Evolutionary conservation across 2,329 filamentous ascomycete genomes (phyloP).

Genomic region (Colletotrichum sp.): DNA sequence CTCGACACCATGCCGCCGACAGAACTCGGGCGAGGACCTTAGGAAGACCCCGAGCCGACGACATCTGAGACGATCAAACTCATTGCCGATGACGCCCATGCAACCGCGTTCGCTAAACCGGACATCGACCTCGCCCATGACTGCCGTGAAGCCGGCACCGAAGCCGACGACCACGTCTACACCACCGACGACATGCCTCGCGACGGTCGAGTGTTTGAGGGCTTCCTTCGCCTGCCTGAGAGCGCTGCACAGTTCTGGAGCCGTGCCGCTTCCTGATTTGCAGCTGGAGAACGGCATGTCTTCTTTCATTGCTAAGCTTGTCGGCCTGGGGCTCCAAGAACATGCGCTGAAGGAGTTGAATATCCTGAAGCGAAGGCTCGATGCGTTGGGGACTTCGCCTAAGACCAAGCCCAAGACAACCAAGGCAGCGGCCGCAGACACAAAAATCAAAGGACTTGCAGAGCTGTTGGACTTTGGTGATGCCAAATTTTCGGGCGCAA

Average conservation of each 20-base stretch:
- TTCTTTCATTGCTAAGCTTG: constrained; percentile 69
- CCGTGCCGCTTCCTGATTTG: constrained; percentile 62
- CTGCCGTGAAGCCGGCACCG: constrained; percentile 34
- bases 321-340: constrained; percentile 69
- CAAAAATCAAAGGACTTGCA: constrained; percentile 49
- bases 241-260: constrained; percentile 57
- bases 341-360: constrained; percentile 73
- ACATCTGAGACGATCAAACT: constrained; percentile 58
- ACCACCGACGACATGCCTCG: constrained; percentile 51
- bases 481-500: constrained; percentile 42
- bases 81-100: constrained; percentile 65
- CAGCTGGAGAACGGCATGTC: constrained; percentile 79
- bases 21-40: constrained; percentile 40
- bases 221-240: constrained; percentile 71
- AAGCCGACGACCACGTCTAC: constrained; percentile 29
- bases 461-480: constrained; percentile 68
- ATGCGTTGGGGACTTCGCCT: constrained; percentile 31
- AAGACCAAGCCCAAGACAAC: not conserved
- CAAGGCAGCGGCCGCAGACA: not conserved
- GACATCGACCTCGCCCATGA: constrained; percentile 57
- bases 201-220: constrained; percentile 72
- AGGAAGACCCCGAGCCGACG: constrained; percentile 33
- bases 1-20: constrained; percentile 36
- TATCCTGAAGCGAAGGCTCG: constrained; percentile 68
- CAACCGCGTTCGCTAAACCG: constrained; percentile 67